Conservation (phyloP, 1,284 basidiomycete genomes). For the Ceratobasidium papillatum region DNA sequence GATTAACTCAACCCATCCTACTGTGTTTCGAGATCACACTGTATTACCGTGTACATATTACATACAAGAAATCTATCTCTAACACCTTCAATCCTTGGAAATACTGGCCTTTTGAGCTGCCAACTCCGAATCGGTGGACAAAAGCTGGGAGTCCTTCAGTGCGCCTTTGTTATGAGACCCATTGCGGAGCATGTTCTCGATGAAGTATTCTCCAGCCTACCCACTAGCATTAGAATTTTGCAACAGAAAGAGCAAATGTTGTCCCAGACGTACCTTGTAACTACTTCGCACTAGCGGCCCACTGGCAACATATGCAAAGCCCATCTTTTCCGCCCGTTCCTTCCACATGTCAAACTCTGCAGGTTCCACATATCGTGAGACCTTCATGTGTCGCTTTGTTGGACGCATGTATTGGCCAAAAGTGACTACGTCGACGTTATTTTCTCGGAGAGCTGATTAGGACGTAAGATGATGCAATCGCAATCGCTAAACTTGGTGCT, state of each 20-base stretch:
- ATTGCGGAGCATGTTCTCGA: conserved; percentile 82
- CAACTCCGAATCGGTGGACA: neutral
- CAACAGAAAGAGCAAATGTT: neutral
- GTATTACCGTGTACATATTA: neutral
- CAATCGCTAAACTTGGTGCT: conserved; percentile 45
- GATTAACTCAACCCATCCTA: neutral
- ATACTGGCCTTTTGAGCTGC: neutral
- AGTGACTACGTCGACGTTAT: conserved; percentile 95
- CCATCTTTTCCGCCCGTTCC: conserved; percentile 87
- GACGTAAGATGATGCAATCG: conserved; percentile 8
- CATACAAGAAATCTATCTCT: neutral
- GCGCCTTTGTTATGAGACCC: conserved; percentile 30
- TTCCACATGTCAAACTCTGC: conserved; percentile 95
- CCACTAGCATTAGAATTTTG: neutral
- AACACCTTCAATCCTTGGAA: conserved; percentile 9
- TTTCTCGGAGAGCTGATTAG: conserved; percentile 75
- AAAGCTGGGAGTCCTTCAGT: conserved; percentile 4
- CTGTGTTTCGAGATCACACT: neutral
- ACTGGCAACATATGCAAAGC: conserved; percentile 97
- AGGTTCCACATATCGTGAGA: conserved; percentile 94
- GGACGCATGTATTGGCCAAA: conserved; percentile 99
- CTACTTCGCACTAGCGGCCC: conserved; percentile 95
- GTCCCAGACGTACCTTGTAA: conserved; percentile 80
- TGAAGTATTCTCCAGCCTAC: conserved; percentile 90
- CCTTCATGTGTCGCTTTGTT: conserved; percentile 99